Base-by-base conservation (phyloP, 2,329 filamentous ascomycete genomes). In the Phaeoacremonium minimum region DNA sequence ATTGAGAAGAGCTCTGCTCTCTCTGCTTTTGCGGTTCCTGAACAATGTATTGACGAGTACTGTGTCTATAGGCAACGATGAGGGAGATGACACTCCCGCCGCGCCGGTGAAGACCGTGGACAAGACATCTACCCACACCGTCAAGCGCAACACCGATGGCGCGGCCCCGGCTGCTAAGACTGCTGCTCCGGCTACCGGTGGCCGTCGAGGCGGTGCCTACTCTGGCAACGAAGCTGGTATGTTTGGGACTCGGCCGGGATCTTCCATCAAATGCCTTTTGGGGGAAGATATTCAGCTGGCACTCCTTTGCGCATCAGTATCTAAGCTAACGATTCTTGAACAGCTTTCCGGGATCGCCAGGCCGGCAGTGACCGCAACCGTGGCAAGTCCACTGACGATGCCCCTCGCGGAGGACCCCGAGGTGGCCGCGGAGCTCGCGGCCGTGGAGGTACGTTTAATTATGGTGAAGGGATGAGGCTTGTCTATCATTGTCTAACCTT, bases 261-360 rank as follows among this genome's bases (percentile, higher is more conserved):
- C 32, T 38, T 26, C 26, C 19, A 33, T 22, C 22, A n/a, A 26
- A 26, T 9, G 22, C 22, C 22, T 9, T n/a, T 26, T 9, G 20
- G 8, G 9, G 22, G n/a, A 9, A 26, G 9, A 26, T 26, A 26
- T 26, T 9, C 7, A 15, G 26, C n/a, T 22, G 15, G 32, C 33
- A 39, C 33, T 36, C 28, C 26, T 41, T 32, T 42, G 47, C n/a
- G n/a, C n/a, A n/a, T n/a, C n/a, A n/a, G n/a, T 3, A 26, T 26
- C 22, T 26, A 38, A 52, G 38, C 35, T 37, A 41, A 44, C 40
- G 20, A 29, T 37, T 38, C 36, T 22, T 18, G 18, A 40, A 17
- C 54, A 95, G 90, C 87, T 61, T 93, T 89, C 83, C 87, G 87
- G 63, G 88, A 95, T 72, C 86, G 86, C 61, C 80, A 79, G 58